A percentile compares a stretch with the other conserved stretches of the same genome.
Evolutionary conservation across 495 filamentous ascomycete genomes (phyloP).

Genomic region (Cercophora newfieldiana): DNA sequence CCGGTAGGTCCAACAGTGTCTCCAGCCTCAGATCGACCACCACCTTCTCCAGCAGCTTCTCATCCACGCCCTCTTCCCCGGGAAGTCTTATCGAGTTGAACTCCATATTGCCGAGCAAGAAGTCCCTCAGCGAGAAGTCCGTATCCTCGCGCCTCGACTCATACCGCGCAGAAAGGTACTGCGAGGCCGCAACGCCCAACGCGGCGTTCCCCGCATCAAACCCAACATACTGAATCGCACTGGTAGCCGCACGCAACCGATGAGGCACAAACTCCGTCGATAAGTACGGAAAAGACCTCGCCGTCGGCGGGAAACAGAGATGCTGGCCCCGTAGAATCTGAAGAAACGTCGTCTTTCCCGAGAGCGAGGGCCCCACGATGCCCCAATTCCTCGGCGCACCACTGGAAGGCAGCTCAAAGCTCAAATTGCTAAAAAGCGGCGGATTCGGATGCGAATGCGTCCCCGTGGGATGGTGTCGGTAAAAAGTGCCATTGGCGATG

Average conservation of each 20-base stretch:
- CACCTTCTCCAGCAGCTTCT: slow-evolving; percentile 56
- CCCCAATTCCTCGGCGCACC: slow-evolving; percentile 63
- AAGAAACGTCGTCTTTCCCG: slow-evolving; percentile 74
- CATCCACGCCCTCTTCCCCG: slow-evolving; percentile 45
- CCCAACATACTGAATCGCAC: slow-evolving; percentile 80
- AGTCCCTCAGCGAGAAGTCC: slow-evolving; percentile 81
- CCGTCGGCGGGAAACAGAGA: slow-evolving; percentile 68
- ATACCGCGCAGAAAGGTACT: slow-evolving; percentile 89
- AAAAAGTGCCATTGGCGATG: slow-evolving; percentile 77
- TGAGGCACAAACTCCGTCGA: slow-evolving; percentile 59
- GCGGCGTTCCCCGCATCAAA: slow-evolving; percentile 61
- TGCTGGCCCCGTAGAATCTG: slow-evolving; percentile 72
- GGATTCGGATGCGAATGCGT: slow-evolving; percentile 47
- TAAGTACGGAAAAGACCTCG: slow-evolving; percentile 76
- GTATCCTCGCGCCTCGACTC: slow-evolving; percentile 83
- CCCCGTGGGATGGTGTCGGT: slow-evolving; percentile 65
- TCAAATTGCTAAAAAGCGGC: slow-evolving; percentile 67
- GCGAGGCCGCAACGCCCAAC: slow-evolving; percentile 52
- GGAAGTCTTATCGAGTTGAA: slow-evolving; percentile 59
- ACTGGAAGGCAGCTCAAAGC: slow-evolving; percentile 62
- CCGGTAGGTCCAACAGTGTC: slow-evolving; percentile 70
- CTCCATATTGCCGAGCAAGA: slow-evolving; percentile 72
- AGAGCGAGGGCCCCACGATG: slow-evolving; percentile 68
- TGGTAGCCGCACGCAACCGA: slow-evolving; percentile 53
- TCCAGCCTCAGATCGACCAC: slow-evolving; percentile 65